phyloP scores from a whole-genome alignment of 2,329 filamentous ascomycete species.

The Nannizziopsis barbatae region DNA sequence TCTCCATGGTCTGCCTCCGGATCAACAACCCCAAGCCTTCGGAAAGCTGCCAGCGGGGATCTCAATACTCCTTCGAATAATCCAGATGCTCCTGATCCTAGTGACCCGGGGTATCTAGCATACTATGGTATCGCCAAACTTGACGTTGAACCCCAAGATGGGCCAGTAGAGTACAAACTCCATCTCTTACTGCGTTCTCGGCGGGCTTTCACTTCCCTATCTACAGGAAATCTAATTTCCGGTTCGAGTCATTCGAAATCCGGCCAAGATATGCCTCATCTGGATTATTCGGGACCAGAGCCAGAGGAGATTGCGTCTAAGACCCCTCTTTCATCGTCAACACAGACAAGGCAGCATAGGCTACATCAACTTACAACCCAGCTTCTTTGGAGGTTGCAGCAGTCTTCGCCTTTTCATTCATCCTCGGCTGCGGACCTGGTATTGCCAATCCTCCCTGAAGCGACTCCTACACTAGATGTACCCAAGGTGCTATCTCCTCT shows the following conservation, averaged over 20 bases:
- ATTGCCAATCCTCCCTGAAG: conserved; percentile 62
- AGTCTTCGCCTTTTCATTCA: conserved; percentile 76
- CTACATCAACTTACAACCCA: conserved; percentile 90
- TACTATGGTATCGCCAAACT: conserved; percentile 63
- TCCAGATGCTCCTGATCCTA: conserved; percentile 31
- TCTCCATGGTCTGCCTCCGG: conserved; percentile 72
- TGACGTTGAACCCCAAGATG: conserved; percentile 83
- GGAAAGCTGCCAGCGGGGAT: conserved; percentile 20
- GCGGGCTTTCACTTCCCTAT: conserved; percentile 60
- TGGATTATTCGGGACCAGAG: conserved; percentile 12
- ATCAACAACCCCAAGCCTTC: conserved; percentile 31
- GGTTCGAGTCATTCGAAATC: conserved; percentile 41
- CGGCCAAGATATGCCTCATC: conserved; percentile 18
- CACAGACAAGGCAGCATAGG: conserved; percentile 66
- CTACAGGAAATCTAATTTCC: conserved; percentile 47
- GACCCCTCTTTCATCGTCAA: conserved; percentile 41
- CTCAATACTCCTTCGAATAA: conserved; percentile 20
- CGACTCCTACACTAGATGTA: conserved; percentile 46
- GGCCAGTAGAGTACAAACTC: conserved; percentile 92
- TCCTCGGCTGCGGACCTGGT: conserved; percentile 65
- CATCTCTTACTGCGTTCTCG: conserved; percentile 74
- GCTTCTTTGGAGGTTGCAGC: conserved; percentile 84
- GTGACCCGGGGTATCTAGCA: conserved; percentile 30
- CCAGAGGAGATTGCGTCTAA: conserved; percentile 20
- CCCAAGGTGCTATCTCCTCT: conserved; percentile 45